A percentile compares a stretch with the other conserved stretches of the same genome.
Conservation (phyloP, 2,329 filamentous ascomycete species). For the Akanthomyces dipterigenus region DNA sequence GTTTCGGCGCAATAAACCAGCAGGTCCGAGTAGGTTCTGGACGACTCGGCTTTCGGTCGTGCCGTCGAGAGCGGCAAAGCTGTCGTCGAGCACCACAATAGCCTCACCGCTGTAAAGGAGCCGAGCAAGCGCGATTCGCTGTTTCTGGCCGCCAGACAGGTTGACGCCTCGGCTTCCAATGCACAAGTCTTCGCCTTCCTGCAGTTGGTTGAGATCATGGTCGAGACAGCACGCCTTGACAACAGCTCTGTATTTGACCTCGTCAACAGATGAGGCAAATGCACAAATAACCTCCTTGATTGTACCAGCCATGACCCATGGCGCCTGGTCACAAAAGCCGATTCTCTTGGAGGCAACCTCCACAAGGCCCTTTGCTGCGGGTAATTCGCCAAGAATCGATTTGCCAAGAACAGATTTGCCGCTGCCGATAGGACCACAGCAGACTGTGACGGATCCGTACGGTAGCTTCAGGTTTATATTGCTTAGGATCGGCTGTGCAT, state of each 20-base stretch:
- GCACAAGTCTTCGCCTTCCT: not conserved
- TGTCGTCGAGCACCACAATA: conserved; percentile 16
- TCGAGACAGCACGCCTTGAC: conserved; percentile 1
- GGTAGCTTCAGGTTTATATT: not conserved
- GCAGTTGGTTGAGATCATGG: not conserved
- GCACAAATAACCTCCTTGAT: conserved; percentile 9
- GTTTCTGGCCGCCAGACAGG: conserved; percentile 11
- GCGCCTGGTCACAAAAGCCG: conserved; percentile 8
- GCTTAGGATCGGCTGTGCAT: not conserved
- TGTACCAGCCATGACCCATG: conserved; percentile 5
- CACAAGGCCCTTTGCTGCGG: not conserved
- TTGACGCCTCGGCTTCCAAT: conserved; percentile 10
- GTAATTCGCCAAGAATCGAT: conserved; percentile 1
- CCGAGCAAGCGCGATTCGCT: conserved; percentile 14
- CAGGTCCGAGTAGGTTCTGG: conserved; percentile 12
- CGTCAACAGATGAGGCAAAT: not conserved
- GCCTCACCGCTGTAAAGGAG: conserved; percentile 10
- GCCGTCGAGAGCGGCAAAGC: conserved; percentile 17
- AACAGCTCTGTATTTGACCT: not conserved
- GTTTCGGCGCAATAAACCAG: conserved; percentile 23
- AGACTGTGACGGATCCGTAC: not conserved
- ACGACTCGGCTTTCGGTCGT: conserved; percentile 14
- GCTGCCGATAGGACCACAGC: conserved; percentile 10
- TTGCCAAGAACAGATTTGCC: conserved; percentile 10
- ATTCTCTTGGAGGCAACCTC: not conserved